phyloP scores from a whole-genome alignment of 495 filamentous ascomycete species.

The Trichoderma virens region DNA sequence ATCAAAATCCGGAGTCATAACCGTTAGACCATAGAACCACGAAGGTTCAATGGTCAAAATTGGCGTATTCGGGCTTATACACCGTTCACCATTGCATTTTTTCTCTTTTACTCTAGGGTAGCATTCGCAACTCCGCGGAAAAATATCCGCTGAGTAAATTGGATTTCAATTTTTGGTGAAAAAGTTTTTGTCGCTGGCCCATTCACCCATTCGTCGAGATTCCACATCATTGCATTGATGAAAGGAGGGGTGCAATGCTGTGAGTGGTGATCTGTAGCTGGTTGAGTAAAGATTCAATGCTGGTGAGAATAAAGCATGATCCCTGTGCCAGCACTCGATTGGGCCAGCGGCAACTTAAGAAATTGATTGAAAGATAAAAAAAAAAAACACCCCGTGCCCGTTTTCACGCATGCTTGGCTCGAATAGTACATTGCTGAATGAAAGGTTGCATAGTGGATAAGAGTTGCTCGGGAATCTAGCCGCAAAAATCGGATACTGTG shows the following conservation, averaged over 20 bases:
- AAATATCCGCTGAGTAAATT: neutral
- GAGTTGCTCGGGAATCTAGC: neutral
- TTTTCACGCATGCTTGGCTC: neutral
- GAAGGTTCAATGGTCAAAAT: neutral
- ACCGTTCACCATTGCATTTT: neutral
- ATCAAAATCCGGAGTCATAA: conserved; percentile 4
- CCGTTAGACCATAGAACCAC: conserved; percentile 4
- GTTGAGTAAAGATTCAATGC: no score
- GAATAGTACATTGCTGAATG: neutral
- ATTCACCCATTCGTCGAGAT: neutral
- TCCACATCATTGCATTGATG: no score
- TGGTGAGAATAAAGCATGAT: no score
- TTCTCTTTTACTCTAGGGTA: neutral
- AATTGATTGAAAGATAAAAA: no score
- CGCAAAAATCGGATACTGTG: neutral
- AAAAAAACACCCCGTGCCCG: no score
- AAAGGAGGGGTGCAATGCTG: no score
- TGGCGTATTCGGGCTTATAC: neutral
- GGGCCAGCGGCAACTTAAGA: no score
- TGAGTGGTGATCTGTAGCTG: no score
- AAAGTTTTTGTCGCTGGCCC: neutral
- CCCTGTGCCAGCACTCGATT: no score
- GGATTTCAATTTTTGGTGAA: neutral
- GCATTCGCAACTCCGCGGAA: neutral
- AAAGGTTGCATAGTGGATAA: neutral